Percentiles rank a stretch among this genome's conserved stretches.
Evolutionary conservation across 2,329 filamentous ascomycete species (phyloP).

Genomic region (Cercospora beticola): DNA sequence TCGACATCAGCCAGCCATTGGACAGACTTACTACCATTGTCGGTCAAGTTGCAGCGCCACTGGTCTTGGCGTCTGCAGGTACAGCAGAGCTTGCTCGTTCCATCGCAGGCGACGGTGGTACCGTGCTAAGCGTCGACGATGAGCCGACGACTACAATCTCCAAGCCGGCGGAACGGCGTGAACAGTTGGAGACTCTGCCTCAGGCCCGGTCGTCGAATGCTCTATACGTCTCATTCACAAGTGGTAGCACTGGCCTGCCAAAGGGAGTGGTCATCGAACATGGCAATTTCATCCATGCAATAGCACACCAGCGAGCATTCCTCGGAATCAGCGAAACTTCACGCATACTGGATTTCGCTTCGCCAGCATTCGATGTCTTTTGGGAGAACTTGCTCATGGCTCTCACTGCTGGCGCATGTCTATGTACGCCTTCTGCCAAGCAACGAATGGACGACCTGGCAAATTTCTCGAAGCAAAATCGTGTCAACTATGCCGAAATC

Average conservation of each 20-base stretch:
- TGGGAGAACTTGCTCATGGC: conserved; percentile 22
- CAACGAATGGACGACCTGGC: conserved; percentile 1
- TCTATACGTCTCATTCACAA: conserved; percentile 19
- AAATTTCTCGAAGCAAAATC: conserved; percentile 1
- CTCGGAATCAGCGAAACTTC: conserved; percentile 4
- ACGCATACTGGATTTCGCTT: conserved; percentile 21
- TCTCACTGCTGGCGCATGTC: conserved; percentile 18
- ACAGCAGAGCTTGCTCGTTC: not conserved
- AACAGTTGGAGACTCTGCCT: not conserved
- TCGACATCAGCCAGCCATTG: conserved; percentile 21
- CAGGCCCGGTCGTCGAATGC: not conserved
- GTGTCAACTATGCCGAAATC: conserved; percentile 16
- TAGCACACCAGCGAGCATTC: conserved; percentile 4
- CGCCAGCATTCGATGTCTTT: conserved; percentile 18
- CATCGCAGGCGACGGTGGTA: not conserved
- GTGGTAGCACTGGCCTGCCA: conserved; percentile 20
- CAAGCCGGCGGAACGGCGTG: not conserved
- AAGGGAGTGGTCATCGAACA: conserved; percentile 18
- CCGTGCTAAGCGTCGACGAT: not conserved
- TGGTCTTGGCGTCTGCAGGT: conserved; percentile 8
- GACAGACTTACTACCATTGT: conserved; percentile 34
- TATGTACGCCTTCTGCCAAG: conserved; percentile 17
- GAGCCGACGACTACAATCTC: not conserved
- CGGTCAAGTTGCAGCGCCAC: conserved; percentile 28
- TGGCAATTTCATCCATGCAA: conserved; percentile 7